Base-by-base conservation (phyloP, 441 rosid genomes). In the Jatropha multifida region DNA sequence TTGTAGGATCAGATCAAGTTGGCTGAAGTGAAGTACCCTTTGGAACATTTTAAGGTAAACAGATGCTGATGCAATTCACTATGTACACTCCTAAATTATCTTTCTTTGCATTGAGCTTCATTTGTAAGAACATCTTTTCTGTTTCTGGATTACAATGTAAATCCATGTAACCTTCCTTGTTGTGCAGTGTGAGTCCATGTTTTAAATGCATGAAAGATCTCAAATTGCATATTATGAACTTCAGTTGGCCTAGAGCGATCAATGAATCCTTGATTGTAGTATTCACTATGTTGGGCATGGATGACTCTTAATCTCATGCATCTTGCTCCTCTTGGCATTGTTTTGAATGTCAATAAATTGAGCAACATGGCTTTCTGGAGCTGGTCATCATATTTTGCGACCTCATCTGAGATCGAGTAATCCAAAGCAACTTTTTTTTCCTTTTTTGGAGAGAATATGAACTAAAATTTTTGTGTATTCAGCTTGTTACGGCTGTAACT, bases 1-100 rank as follows among this genome's bases (percentile, higher is more conserved):
- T 79, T 90, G 76, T 79, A 93, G 99, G 99, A 90, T 84, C 98
- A 95, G 89, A 90, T 95, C 82, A 90, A 88, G 73, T 75, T 95
- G 93, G 88, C 93, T 80, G 98, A 93, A 81, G 92, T 90, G 69
- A 93, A 92, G 91, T 85, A 88, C 78, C 92, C 97, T 64, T 65
- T 95, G 82, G 94, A 92, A 42, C 89, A 91, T 77, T 95, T 93
- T 83, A 90, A 93, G 96, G 99, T 95, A 84, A 75, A 67, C 8
- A 65, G 27, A 48, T 67, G 10, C 65, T 68, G 38, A 49, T 68
- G 73, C 55, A 65, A 62, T 42, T 61, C 55, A 68, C 61, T 20
- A 38, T 60, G 46, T 32, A 48, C 40, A 10, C 5, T 44, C 2
- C 41, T 42, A 23, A 13, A 60, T 55, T 66, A 44, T 23, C 1